Conservation (phyloP, 805 yeast species). For the Komagataella ulmi region DNA sequence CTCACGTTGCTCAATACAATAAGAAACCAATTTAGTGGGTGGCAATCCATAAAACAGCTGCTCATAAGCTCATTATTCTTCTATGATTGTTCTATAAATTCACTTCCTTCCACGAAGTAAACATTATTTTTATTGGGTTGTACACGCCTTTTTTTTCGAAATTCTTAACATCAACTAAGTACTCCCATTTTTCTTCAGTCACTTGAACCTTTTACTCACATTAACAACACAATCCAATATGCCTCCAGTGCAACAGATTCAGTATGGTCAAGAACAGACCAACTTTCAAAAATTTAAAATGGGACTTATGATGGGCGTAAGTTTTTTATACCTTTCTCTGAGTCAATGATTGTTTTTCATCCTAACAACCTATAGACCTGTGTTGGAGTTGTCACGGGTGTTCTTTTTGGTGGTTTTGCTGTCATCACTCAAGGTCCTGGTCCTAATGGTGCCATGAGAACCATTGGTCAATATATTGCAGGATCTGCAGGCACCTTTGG, state of each 20-base stretch:
- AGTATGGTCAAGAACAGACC: constrained; percentile 57
- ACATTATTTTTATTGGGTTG: background rate
- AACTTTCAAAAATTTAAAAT: constrained; percentile 93
- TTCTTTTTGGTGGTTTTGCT: constrained; percentile 87
- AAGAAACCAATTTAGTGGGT: too few relatives aligned
- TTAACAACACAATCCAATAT: constrained; percentile 11
- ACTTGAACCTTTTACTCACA: background rate
- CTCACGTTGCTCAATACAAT: too few relatives aligned
- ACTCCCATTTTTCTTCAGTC: background rate
- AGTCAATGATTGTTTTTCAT: background rate
- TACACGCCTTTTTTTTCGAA: background rate
- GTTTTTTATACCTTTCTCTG: constrained; percentile 9
- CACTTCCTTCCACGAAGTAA: background rate
- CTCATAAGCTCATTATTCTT: too few relatives aligned
- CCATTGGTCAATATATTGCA: constrained; percentile 89
- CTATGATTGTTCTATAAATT: too few relatives aligned
- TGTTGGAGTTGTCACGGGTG: constrained; percentile 90
- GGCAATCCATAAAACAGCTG: too few relatives aligned
- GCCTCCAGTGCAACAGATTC: constrained; percentile 64
- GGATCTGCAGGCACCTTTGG: constrained; percentile 98
- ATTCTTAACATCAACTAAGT: background rate
- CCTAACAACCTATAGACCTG: constrained; percentile 25
- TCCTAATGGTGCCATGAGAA: constrained; percentile 93
- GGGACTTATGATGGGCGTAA: constrained; percentile 94
- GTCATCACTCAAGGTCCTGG: constrained; percentile 93